Evolutionary conservation across 2,329 filamentous ascomycete species (phyloP).

Genomic region (Alternaria arbusti): DNA sequence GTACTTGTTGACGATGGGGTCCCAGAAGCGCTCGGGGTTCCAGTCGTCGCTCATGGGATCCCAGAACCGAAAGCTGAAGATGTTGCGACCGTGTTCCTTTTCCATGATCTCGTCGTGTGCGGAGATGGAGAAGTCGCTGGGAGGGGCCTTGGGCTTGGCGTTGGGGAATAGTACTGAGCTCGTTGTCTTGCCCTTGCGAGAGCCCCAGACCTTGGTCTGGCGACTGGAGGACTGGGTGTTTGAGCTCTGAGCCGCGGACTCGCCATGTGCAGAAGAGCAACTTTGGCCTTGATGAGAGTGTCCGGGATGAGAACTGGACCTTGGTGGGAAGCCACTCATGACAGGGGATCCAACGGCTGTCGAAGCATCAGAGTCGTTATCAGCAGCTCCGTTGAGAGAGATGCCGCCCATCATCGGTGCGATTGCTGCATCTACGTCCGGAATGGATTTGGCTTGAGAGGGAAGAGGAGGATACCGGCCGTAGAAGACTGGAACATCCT

Average conservation of each 20-base stretch:
- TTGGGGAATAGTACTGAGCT: slow-evolving; percentile 45
- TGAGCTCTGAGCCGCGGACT: slow-evolving; percentile 1
- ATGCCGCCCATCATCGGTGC: slow-evolving; percentile 15
- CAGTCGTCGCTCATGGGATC: slow-evolving; percentile 60
- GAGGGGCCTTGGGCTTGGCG: slow-evolving; percentile 38
- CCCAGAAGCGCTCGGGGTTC: slow-evolving; percentile 56
- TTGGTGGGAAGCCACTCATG: too few species aligned
- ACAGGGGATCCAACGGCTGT: slow-evolving; percentile 14
- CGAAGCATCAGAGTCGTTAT: slow-evolving; percentile 7
- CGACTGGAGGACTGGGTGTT: slow-evolving; percentile 7
- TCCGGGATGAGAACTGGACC: not conserved
- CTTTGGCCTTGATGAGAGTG: not conserved
- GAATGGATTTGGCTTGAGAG: not conserved
- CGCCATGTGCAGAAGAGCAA: not conserved
- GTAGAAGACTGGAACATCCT: not conserved
- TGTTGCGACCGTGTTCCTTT: slow-evolving; percentile 42
- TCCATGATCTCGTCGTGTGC: slow-evolving; percentile 37
- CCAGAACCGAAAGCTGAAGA: slow-evolving; percentile 51
- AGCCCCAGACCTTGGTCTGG: slow-evolving; percentile 31
- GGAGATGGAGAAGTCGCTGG: slow-evolving; percentile 38
- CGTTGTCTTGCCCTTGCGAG: slow-evolving; percentile 25
- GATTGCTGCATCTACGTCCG: slow-evolving; percentile 5
- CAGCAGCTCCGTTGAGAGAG: slow-evolving; percentile 18
- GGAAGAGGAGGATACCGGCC: slow-evolving; percentile 32
- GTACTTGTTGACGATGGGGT: slow-evolving; percentile 54